A percentile compares a stretch with the other conserved stretches of the same genome.
Conservation (phyloP, 208 protist genomes). For the Trypanosoma melophagium region DNA sequence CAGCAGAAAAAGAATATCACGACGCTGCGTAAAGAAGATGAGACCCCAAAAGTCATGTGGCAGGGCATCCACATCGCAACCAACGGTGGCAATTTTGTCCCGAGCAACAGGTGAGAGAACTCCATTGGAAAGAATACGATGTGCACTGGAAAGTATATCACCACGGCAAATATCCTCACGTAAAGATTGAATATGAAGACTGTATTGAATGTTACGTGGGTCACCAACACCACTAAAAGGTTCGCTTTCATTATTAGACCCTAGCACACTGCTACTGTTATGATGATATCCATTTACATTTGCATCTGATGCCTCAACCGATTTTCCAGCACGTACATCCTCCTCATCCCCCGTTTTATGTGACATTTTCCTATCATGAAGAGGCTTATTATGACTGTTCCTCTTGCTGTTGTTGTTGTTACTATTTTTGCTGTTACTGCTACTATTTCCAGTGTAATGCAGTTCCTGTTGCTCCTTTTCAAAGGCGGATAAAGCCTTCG, state of each 20-base stretch:
- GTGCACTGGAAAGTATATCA: constrained; percentile 16
- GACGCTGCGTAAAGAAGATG: constrained; percentile 38
- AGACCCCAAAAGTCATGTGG: constrained; percentile 29
- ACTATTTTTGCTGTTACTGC: no score
- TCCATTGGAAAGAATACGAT: constrained; percentile 17
- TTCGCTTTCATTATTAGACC: background rate
- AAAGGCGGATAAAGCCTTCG: constrained; percentile 35
- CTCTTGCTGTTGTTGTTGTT: no score
- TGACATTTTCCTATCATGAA: constrained; percentile 10
- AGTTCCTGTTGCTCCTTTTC: constrained; percentile 44
- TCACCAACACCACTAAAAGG: background rate
- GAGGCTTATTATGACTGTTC: background rate
- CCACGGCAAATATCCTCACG: constrained; percentile 25
- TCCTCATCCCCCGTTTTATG: constrained; percentile 12
- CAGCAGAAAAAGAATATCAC: constrained; percentile 44
- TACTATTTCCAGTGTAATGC: background rate
- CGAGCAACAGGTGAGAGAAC: constrained; percentile 24
- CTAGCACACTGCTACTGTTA: background rate
- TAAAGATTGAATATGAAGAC: constrained; percentile 22
- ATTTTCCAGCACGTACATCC: background rate
- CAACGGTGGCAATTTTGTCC: constrained; percentile 13
- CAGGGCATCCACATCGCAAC: constrained; percentile 10
- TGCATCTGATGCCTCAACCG: background rate
- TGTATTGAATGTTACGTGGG: constrained; percentile 10
- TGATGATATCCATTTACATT: background rate